Base-by-base conservation (phyloP, 148 eudicot genomes). In the Dysphania ambrosioides region DNA sequence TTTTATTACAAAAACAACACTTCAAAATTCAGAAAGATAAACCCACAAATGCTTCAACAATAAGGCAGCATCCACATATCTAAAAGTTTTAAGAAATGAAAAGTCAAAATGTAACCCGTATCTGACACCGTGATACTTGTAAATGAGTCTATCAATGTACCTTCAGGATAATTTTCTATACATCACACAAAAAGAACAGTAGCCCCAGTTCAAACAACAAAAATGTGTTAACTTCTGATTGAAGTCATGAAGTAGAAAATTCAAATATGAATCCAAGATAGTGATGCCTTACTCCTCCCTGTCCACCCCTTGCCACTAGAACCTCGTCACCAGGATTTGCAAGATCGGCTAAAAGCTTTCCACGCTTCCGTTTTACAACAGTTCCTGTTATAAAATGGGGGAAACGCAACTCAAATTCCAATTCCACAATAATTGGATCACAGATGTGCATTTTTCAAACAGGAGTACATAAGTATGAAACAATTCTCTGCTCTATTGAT, bases 261-360 rank as follows among this genome's bases (percentile, higher is more conserved):
- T 73, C 21, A 55, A 32, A 13, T 26, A 70, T 13, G 13, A 53
- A 31, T 60, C 34, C 35, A 71, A 29, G 65, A 66, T 29, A 62
- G 19, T 73, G 21, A 68, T 58, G 44, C 44, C 92, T 92, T 74
- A 95, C 98, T 91, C 98, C 97, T 86, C 98, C 98, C 81, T 86
- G 97, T 75, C 98, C 98, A 72, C 98, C 98, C 87, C 93, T 90
- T 74, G 97, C 98, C 80, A 95, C 97, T 72, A 95, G 89, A 76
- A 95, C 81, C 85, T 95, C 96, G 19, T 95, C 89, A 40, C 97
- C 93, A 29, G 88, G 97, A 57, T 71, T 81, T 56, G 98, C 90
- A 70, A 95, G 87, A 83, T 95, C 98, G 66, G 98, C 98, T 82
- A 95, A 79, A 71, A 88, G 84, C 74, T 92, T 92, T 62, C 98